A percentile compares a stretch with the other conserved stretches of the same genome.
These are phyloP conservation scores for Russula virescens DNA, from an alignment of 768 basidiomycete species.

Conservation along the genomic window DNA sequence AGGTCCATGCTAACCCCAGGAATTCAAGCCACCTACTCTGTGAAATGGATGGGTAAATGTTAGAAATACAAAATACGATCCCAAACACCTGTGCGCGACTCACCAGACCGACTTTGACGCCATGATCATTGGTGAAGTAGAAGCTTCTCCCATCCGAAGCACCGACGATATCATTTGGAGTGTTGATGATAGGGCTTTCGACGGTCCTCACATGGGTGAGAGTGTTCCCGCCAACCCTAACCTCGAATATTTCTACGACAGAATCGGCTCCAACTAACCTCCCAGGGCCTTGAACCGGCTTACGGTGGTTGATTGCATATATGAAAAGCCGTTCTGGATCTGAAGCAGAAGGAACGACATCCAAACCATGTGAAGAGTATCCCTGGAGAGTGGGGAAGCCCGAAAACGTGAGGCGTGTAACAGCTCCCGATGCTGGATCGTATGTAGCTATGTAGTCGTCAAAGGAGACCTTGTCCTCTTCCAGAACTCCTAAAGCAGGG, in stretches of 20 bases:
- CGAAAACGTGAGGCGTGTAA: constrained; percentile 38
- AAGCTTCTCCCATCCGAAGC: constrained; percentile 56
- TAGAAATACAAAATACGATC: no score
- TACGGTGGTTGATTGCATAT: constrained; percentile 69
- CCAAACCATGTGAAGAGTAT: constrained; percentile 61
- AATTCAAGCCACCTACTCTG: constrained; percentile 14
- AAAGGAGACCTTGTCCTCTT: constrained; percentile 36
- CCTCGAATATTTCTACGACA: constrained; percentile 63
- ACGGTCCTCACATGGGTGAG: constrained; percentile 55
- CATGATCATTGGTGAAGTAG: constrained; percentile 66
- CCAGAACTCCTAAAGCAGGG: constrained; percentile 37
- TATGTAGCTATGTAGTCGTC: constrained; percentile 58
- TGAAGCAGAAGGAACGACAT: constrained; percentile 49
- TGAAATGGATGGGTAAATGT: not conserved
- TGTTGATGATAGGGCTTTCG: constrained; percentile 46
- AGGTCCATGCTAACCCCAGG: constrained; percentile 30
- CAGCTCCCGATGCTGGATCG: constrained; percentile 40
- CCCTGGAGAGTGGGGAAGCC: constrained; percentile 35
- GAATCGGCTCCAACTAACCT: constrained; percentile 59
- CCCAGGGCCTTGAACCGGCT: constrained; percentile 39
- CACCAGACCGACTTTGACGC: constrained; percentile 49
- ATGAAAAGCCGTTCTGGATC: constrained; percentile 50
- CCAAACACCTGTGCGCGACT: constrained; percentile 24
- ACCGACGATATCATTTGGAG: constrained; percentile 73
- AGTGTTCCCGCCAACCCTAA: constrained; percentile 37